Conservation (phyloP, 306 rosid species). For the Inga leiocalycina region DNA sequence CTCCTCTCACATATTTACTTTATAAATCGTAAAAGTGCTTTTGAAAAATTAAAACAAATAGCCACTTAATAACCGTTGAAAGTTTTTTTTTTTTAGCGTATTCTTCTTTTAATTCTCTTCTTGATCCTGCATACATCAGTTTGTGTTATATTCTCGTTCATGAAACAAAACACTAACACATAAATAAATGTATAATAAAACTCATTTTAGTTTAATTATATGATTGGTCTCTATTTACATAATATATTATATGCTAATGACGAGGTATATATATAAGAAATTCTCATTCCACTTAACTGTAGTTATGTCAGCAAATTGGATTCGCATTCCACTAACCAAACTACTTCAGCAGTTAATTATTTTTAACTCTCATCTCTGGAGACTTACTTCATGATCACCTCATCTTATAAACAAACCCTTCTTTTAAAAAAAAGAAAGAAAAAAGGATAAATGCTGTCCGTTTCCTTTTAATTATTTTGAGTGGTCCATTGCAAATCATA, state of each 20-base stretch:
- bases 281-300: background rate
- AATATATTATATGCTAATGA: background rate
- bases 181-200: no score
- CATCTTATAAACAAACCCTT: background rate
- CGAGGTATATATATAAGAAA: background rate
- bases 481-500: background rate
- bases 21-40: no score
- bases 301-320: background rate
- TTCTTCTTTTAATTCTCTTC: no score
- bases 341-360: background rate
- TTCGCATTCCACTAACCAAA: background rate
- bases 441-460: background rate
- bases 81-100: no score
- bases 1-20: no score
- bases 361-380: background rate
- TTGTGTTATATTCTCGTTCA: no score
- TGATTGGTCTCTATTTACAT: background rate
- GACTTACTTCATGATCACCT: background rate
- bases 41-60: rapidly evolving
- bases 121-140: background rate
- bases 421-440: no score
- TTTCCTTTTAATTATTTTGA: background rate
- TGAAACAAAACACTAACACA: no score
- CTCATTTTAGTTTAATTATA: background rate
- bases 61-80: no score